These are phyloP conservation scores for Aspergillus sclerotialis DNA, from an alignment of 2,329 filamentous ascomycete genomes.

Conservation along the genomic window DNA sequence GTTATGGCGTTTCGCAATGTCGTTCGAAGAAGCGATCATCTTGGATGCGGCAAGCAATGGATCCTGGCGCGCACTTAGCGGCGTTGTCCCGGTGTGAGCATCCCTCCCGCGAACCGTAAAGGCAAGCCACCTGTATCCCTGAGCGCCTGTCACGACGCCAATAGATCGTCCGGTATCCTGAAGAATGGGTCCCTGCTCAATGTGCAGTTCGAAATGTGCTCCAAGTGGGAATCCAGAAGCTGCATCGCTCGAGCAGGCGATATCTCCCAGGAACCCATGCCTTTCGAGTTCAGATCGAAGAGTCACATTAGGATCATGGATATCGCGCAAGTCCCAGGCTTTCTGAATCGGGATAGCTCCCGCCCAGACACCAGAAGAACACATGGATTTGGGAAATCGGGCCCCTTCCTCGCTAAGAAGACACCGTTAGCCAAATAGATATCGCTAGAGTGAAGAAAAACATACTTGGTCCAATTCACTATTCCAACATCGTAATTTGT, in stretches of 20 bases:
- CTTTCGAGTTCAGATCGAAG: conserved; percentile 58
- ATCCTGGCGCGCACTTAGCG: conserved; percentile 54
- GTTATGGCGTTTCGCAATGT: conserved; percentile 48
- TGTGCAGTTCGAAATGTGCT: conserved; percentile 74
- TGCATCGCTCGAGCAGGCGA: conserved; percentile 43
- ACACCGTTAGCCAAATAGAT: neutral
- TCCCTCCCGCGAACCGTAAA: conserved; percentile 58
- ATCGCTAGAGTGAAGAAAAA: too few relatives aligned
- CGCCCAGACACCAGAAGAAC: conserved; percentile 68
- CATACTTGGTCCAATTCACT: conserved; percentile 52
- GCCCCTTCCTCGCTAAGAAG: conserved; percentile 63
- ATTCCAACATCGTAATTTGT: conserved; percentile 63
- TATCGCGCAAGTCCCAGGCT: conserved; percentile 53
- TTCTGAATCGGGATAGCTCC: conserved; percentile 53
- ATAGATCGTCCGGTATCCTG: conserved; percentile 55
- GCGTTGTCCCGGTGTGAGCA: conserved; percentile 65
- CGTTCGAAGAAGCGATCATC: conserved; percentile 58
- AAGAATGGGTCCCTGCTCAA: conserved; percentile 69
- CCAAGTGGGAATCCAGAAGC: conserved; percentile 51
- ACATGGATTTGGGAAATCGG: conserved; percentile 66
- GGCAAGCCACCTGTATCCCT: conserved; percentile 64
- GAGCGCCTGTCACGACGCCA: conserved; percentile 60
- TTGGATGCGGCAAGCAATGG: conserved; percentile 57
- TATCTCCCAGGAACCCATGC: conserved; percentile 59
- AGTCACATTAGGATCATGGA: conserved; percentile 49